phyloP scores from a whole-genome alignment of 768 basidiomycete species.

The Mycena sanguinolenta region DNA sequence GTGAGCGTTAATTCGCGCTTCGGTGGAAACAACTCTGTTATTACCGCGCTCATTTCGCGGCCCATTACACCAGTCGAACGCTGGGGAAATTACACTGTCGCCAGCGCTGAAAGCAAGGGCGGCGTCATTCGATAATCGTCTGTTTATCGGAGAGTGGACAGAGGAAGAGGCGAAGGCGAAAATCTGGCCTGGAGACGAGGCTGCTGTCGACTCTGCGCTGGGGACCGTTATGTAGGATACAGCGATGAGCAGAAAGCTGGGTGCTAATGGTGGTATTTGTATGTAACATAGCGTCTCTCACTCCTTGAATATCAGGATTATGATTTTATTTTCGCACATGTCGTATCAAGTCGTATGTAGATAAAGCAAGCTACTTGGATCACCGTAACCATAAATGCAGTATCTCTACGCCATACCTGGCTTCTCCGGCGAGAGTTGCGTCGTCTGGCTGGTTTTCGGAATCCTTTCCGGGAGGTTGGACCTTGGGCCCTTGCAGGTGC shows the following conservation, averaged over 20 bases:
- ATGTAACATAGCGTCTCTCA: too few species aligned
- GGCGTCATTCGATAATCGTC: conserved; percentile 9
- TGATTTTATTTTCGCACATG: too few species aligned
- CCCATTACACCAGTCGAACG: conserved; percentile 14
- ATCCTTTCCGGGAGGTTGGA: conserved; percentile 57
- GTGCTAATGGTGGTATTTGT: not conserved
- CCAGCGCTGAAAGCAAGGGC: conserved; percentile 13
- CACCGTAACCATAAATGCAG: not conserved
- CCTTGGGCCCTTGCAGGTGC: conserved; percentile 71
- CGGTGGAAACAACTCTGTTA: conserved; percentile 21
- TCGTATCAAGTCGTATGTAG: not conserved
- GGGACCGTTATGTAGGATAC: conserved; percentile 12
- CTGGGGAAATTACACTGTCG: conserved; percentile 30
- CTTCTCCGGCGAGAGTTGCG: conserved; percentile 18
- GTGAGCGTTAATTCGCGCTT: conserved; percentile 20
- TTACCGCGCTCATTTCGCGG: conserved; percentile 37
- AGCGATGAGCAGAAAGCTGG: not conserved
- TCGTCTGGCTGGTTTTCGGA: not conserved
- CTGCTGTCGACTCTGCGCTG: conserved; percentile 5
- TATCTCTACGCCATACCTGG: conserved; percentile 23
- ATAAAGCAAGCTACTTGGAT: not conserved
- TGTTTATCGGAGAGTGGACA: conserved; percentile 30
- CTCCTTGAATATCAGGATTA: too few species aligned
- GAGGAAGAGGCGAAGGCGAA: conserved; percentile 10
- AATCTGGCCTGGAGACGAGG: conserved; percentile 27